Percentiles rank a stretch among this genome's conserved stretches.
phyloP scores from a whole-genome alignment of 257 asterid genomes.

The Orobanche coerulescens region DNA sequence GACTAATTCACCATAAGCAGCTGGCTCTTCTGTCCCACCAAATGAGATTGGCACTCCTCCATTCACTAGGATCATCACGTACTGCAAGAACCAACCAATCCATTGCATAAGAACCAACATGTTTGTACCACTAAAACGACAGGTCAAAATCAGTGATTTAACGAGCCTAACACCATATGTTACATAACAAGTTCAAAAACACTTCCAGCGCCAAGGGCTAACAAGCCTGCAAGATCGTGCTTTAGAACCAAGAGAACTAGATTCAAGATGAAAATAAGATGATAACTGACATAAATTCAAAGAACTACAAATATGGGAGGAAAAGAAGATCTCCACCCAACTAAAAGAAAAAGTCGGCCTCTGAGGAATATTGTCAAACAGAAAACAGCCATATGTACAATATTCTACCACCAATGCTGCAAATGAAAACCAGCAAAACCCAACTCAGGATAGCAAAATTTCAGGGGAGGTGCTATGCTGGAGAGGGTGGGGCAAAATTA shows the following conservation, averaged over 20 bases:
- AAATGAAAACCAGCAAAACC: background rate
- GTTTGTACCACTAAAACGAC: background rate
- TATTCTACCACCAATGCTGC: background rate
- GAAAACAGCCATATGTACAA: background rate
- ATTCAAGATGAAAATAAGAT: background rate
- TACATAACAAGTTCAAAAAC: background rate
- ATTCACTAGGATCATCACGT: constrained; percentile 83
- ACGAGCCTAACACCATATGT: background rate
- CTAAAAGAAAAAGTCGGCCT: background rate
- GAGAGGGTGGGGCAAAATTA: no score
- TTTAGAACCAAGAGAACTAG: background rate
- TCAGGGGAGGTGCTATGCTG: no score
- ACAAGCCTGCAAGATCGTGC: background rate
- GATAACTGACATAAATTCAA: background rate
- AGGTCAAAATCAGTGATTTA: background rate
- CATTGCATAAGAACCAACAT: background rate
- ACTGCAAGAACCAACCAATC: constrained; percentile 31
- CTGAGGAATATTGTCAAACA: constrained; percentile 24
- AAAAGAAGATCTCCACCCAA: background rate
- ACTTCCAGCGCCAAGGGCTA: background rate
- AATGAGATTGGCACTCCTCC: constrained; percentile 79
- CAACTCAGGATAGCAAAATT: background rate
- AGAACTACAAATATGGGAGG: background rate
- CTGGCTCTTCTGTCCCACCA: constrained; percentile 86
- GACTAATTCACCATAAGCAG: constrained; percentile 82